Base-by-base conservation (phyloP, 192 early-diverging fungal genomes). In the Phlyctochytrium bullatum region DNA sequence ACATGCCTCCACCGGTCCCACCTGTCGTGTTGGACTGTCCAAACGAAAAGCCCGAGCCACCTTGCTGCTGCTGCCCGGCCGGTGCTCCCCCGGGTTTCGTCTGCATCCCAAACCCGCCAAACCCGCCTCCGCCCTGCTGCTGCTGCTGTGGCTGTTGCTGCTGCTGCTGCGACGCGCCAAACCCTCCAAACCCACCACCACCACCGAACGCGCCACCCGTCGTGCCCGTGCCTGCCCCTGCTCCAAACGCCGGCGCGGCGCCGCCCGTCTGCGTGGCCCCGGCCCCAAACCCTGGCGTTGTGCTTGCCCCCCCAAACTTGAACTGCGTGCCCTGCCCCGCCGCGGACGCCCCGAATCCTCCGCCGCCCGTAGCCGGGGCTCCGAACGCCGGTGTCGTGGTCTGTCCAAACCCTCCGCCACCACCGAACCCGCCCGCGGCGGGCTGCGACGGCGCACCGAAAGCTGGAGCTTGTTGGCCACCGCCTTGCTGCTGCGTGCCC, bases 121-220 rank as follows among this genome's bases (percentile, higher is more conserved):
- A 25, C 57, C 17, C 56, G 20, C n/a, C 59, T 40, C 16, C 34
- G 36, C 20, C 25, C 67, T 65, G 59, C 6, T 31, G 59, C 34
- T 65, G 67, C 59, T 1, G 67, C 24, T 35, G 67, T 17, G 32
- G 68, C 24, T 30, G 34, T 62, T 1, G 56, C 40, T 47, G 40
- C 10, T 47, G 6, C 40, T 20, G 10, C 6, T 20, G 10, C 6
- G 20, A 47, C 20, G 10, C 40, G 40, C 40, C 40, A 47, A 47
- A 47, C 20, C 40, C 40, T 14, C 40, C 40, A 47, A 47, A n/a
- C 25, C 61, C 69, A 3, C 34, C 24, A 4, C 59, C 59, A 3
- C 27, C 67, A 2, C 67, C 61, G 25, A 53, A 50, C 24, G 1
- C 36, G 20, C 6, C 40, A 47, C 29, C 61, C n/a, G 29, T 33